Evolutionary conservation across 371 early-diverging fungal species (phyloP).

Genomic region (Chytridium lagenaria): DNA sequence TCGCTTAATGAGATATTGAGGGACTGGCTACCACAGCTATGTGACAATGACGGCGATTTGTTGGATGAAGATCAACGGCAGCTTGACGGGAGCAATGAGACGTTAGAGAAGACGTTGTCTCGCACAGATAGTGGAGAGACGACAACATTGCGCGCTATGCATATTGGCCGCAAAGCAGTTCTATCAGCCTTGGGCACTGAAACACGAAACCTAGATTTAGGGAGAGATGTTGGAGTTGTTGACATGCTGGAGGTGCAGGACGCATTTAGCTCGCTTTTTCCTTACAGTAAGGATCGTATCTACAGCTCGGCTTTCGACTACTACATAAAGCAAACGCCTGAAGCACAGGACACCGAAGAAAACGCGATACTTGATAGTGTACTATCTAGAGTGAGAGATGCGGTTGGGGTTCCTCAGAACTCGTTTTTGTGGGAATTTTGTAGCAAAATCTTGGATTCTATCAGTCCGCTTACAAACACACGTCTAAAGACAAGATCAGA

Average conservation of each 20-base stretch:
- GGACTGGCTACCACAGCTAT: conserved; percentile 8
- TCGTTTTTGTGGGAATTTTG: conserved; percentile 37
- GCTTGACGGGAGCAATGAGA: neutral
- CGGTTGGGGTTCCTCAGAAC: neutral
- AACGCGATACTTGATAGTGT: neutral
- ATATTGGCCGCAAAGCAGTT: neutral
- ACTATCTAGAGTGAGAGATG: neutral
- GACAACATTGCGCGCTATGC: neutral
- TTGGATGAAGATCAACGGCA: neutral
- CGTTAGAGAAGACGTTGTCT: neutral
- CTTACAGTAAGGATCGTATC: too few species aligned
- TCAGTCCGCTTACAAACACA: conserved; percentile 21
- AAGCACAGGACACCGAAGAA: neutral
- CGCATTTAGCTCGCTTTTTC: neutral
- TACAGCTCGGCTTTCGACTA: too few species aligned
- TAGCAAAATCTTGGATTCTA: conserved; percentile 33
- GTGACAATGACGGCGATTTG: neutral
- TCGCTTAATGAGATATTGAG: neutral
- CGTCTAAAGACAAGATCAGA: conserved; percentile 23
- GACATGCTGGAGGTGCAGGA: conserved; percentile 5
- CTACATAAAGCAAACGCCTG: neutral
- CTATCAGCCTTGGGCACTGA: conserved; percentile 1
- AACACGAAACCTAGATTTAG: neutral
- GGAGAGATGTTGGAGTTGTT: neutral
- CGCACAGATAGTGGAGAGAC: neutral